Base-by-base conservation (phyloP, 768 basidiomycete genomes). In the Russula emetica region DNA sequence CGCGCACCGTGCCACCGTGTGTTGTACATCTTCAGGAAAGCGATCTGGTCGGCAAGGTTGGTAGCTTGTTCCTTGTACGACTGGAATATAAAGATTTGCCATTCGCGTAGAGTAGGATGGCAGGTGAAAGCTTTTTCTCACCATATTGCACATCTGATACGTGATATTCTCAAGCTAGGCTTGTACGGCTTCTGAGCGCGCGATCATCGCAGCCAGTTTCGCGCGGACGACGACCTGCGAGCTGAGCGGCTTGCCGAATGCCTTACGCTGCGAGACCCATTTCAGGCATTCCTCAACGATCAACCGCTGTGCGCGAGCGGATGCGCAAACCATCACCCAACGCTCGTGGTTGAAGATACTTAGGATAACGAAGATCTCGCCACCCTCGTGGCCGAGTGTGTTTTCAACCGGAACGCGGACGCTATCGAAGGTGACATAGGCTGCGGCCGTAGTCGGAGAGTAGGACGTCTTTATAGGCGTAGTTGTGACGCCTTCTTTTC, bases 341-440 rank as follows among this genome's bases (percentile, higher is more conserved):
- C 90, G 87, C 72, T 94, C 93, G 74, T 95, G 93, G 73, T 96
- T 96, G 78, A 96, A 96, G 77, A 96, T 97, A 69, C 88, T 86
- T 40, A 82, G 72, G 67, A 83, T 82, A 45, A 85, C 84, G 66
- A 85, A 82, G 61, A 90, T 78, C 8, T 89, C 92, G 61, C 84
- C 84, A 59, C 89, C 84, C 71, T 90, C 90, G 28, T 83, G 81
- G 5, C 93, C 94, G 28, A 97, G 83, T 4, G 90, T 89, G 74
- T 96, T 91, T 69, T 86, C 90, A 5, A 88, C 85, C 2, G 95
- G 94, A 0, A 94, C 93, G 61, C 84, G 85, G 47, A 90, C 94
- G 58, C 92, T 80, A 65, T 94, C 90, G 64, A 90, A 90, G 0
- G 88, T 88, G 61, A 91, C 80, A 67, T 83, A 88, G 42, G 84